Evolutionary conservation across 352 stramenopile genomes (phyloP), one percentile per base, ranked within the genome.

Genomic region (Globisporangium echinulatum): DNA sequence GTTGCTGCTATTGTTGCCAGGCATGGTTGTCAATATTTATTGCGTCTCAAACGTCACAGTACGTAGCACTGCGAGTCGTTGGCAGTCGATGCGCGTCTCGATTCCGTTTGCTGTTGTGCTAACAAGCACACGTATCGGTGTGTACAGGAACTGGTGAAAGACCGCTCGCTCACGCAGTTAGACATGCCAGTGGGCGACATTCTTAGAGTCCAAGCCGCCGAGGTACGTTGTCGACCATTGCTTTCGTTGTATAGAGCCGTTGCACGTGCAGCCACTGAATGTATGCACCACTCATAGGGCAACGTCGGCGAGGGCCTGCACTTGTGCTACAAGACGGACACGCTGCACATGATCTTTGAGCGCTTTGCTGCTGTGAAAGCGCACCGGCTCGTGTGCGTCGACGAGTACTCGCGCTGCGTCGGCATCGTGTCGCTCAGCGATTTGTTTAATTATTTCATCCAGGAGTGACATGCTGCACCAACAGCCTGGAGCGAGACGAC

Each of bases 21-120:
- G 84, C 63, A 77, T 88, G 69, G 85, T 94, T 81, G 79, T 92
- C 74, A 91, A 94, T 91, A 90, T 94, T 88, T 94, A 94, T 90
- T 94, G 80, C 78, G 82, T 94, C 81, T 92, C 85, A 58, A 90
- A 94, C 61, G 85, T 94, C 71, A 94, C 85, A 65, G 84, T 87
- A 78, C 54, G 69, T 68, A 7, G 8, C 13, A 42, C 38, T 17
- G 25, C 1, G 49, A 38, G 40, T 50, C 17, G 14, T 8, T 59
- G 14, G 9, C 8, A 62, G 17, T 9, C 8, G 17, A 58, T 55
- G 46, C 14, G 43, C 8, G 38, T 33, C 25, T 33, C 25, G 25
- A 33, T 33, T 33, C 25, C 25, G 25, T 33, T 33, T 33, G 25
- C 25, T 33, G 25, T 33, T 33, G 25, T 33, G 25, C 25, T 33